Evolutionary conservation across 257 asterid genomes (phyloP).

Genomic region (Rubia yunnanensis): DNA sequence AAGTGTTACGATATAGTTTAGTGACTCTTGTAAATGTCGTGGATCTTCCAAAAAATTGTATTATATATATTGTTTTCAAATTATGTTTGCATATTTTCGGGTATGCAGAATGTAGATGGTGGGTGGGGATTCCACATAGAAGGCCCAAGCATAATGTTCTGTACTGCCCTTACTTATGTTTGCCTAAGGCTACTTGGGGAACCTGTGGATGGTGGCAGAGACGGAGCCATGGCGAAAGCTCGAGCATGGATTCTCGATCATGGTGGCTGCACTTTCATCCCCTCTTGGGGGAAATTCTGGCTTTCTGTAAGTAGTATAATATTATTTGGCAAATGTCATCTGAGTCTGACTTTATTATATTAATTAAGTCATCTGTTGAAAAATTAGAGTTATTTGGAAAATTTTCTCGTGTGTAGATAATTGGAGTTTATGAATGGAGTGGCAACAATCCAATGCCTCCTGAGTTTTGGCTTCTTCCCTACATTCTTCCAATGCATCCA

Average conservation of each 20-base stretch:
- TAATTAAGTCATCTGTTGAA: not conserved
- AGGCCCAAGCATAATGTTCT: slow-evolving; percentile 63
- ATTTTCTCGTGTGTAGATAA: slow-evolving; percentile 24
- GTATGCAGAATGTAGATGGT: slow-evolving; percentile 54
- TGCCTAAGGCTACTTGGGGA: slow-evolving; percentile 51
- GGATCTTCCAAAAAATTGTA: no score
- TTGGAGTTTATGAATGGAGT: slow-evolving; percentile 67
- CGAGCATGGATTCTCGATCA: slow-evolving; percentile 60
- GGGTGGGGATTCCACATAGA: slow-evolving; percentile 86
- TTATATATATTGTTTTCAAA: no score
- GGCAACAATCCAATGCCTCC: slow-evolving; percentile 77
- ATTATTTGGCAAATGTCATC: no score
- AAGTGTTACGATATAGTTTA: no score
- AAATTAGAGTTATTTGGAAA: no score
- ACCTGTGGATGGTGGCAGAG: slow-evolving; percentile 21
- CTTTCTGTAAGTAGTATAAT: slow-evolving; percentile 33
- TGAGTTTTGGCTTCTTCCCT: slow-evolving; percentile 72
- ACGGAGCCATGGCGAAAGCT: slow-evolving; percentile 40
- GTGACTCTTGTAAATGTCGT: no score
- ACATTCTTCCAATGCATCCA: slow-evolving; percentile 61
- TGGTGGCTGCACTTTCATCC: slow-evolving; percentile 55
- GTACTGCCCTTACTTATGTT: slow-evolving; percentile 52
- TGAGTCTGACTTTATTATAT: no score
- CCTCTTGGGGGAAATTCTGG: slow-evolving; percentile 72
- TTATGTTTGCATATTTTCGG: no score